Evolutionary conservation across 2,329 filamentous ascomycete genomes (phyloP).

Genomic region (Pestalotiopsis sp.): DNA sequence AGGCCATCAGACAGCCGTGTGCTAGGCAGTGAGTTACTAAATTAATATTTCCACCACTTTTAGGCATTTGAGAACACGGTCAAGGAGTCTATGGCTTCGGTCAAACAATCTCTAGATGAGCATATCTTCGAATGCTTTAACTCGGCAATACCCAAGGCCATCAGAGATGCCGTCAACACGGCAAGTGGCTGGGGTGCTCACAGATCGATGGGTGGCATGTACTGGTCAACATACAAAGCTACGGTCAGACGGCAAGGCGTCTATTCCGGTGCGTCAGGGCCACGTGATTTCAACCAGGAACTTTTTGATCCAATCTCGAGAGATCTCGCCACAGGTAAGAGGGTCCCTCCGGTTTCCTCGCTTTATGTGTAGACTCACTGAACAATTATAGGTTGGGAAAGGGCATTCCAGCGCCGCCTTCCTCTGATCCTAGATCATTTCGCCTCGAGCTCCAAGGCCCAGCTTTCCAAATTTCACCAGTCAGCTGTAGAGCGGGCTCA

Average conservation of each 20-base stretch:
- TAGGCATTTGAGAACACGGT: conserved; percentile 39
- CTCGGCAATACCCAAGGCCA: conserved; percentile 37
- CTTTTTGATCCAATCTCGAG: conserved; percentile 17
- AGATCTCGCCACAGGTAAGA: conserved; percentile 20
- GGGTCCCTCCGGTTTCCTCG: conserved; percentile 8
- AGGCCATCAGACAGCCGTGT: no score
- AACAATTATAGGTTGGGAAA: conserved; percentile 25
- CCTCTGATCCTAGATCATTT: conserved; percentile 22
- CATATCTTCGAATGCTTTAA: conserved; percentile 47
- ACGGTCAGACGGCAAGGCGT: conserved; percentile 28
- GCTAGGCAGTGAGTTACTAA: background rate
- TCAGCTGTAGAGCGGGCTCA: conserved; percentile 20
- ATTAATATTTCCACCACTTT: background rate
- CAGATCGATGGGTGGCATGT: conserved; percentile 43
- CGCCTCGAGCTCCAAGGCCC: conserved; percentile 14
- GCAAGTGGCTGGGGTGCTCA: conserved; percentile 39
- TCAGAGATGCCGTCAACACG: conserved; percentile 33
- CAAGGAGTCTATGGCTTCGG: conserved; percentile 34
- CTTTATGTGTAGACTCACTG: background rate
- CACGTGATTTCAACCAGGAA: conserved; percentile 26
- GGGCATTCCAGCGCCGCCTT: conserved; percentile 23
- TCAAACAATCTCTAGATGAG: conserved; percentile 39
- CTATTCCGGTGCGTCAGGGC: conserved; percentile 27
- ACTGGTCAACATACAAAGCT: conserved; percentile 57
- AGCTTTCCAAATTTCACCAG: conserved; percentile 24